Evolutionary conservation across 1,284 basidiomycete species (phyloP).

Genomic region (Volvariella surrecta): DNA sequence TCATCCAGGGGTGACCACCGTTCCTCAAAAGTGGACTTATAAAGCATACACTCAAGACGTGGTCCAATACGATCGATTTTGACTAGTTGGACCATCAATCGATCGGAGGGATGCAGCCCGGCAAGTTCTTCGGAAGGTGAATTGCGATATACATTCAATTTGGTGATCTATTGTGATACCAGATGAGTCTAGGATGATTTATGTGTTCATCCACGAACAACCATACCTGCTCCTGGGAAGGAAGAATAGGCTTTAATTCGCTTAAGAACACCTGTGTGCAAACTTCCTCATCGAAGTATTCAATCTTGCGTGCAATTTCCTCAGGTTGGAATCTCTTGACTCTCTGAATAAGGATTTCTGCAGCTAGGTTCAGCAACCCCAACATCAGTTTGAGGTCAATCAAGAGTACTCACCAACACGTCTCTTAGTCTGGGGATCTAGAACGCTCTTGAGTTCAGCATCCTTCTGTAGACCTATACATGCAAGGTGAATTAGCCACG

Average conservation of each 20-base stretch:
- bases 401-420: conserved; percentile 61
- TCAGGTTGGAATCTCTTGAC: conserved; percentile 79
- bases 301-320: conserved; percentile 75
- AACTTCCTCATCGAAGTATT: conserved; percentile 77
- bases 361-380: too few relatives aligned
- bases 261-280: conserved; percentile 85
- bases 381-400: too few relatives aligned
- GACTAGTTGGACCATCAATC: conserved; percentile 95
- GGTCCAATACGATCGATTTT: conserved; percentile 91
- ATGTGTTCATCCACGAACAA: conserved; percentile 3
- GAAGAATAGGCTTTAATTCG: conserved; percentile 80
- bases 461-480: conserved; percentile 65
- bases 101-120: conserved; percentile 87
- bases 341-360: conserved; percentile 88
- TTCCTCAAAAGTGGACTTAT: conserved; percentile 81
- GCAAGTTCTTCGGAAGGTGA: conserved; percentile 84
- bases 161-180: conserved; percentile 60
- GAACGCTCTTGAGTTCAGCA: conserved; percentile 85
- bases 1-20: conserved; percentile 69
- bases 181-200: conserved; percentile 2
- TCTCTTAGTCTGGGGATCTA: conserved; percentile 86
- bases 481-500: not conserved
- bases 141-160: conserved; percentile 87
- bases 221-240: conserved; percentile 79
- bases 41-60: conserved; percentile 92